Percentiles rank a stretch among this genome's conserved stretches.
phyloP scores from a whole-genome alignment of 2,329 filamentous ascomycete species.

The Chaetothyriales sp. region DNA sequence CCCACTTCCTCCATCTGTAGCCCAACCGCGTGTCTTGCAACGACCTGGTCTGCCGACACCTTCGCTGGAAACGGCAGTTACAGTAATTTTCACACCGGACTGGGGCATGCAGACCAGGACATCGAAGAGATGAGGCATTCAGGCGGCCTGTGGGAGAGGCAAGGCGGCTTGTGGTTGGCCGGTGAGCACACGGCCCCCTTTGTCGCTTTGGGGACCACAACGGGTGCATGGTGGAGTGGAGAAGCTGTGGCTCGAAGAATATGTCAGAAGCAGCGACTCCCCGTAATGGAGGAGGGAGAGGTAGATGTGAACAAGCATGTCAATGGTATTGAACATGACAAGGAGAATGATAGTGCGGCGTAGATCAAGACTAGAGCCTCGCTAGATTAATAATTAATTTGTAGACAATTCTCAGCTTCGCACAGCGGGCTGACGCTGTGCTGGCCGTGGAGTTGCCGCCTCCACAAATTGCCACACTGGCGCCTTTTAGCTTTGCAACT shows the following conservation, averaged over 20 bases:
- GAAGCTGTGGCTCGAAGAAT: constrained; percentile 57
- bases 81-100: constrained; percentile 67
- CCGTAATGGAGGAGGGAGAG: constrained; percentile 1
- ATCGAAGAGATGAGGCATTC: constrained; percentile 47
- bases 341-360: too few species aligned
- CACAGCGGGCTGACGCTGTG: background rate
- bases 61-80: constrained; percentile 74
- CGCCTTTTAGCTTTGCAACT: too few species aligned
- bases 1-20: constrained; percentile 41
- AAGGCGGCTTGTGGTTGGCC: constrained; percentile 56
- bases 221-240: constrained; percentile 85
- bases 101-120: constrained; percentile 57
- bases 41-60: constrained; percentile 64
- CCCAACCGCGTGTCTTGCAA: constrained; percentile 53
- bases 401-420: too few species aligned
- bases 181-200: constrained; percentile 88
- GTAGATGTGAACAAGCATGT: too few species aligned
- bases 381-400: too few species aligned
- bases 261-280: constrained; percentile 8
- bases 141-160: constrained; percentile 25
- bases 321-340: too few species aligned
- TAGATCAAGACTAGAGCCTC: too few species aligned
- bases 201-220: constrained; percentile 73
- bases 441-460: background rate
- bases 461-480: too few species aligned